Conservation (phyloP, 805 yeast species). For the Scheffersomyces ergatensis region DNA sequence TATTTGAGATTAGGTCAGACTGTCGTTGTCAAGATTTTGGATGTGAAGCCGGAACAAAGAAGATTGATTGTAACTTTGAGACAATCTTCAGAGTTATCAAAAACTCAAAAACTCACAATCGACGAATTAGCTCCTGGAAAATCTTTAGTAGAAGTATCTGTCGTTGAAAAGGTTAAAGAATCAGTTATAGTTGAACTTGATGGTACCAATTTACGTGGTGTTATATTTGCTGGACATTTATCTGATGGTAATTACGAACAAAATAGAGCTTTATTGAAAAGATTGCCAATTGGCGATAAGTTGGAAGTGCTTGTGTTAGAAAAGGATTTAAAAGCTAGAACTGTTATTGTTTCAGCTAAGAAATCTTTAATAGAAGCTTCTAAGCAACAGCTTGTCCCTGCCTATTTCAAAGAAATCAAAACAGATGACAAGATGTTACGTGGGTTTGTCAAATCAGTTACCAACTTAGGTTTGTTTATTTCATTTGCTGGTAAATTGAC, state of each 20-base stretch:
- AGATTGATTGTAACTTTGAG: slow-evolving; percentile 74
- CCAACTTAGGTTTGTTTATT: slow-evolving; percentile 80
- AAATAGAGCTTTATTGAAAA: slow-evolving; percentile 63
- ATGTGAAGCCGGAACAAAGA: slow-evolving; percentile 49
- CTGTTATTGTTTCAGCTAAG: slow-evolving; percentile 64
- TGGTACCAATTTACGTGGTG: slow-evolving; percentile 56
- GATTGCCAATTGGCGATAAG: slow-evolving; percentile 58
- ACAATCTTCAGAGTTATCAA: slow-evolving; percentile 52
- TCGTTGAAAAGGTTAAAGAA: slow-evolving; percentile 76
- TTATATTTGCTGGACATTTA: slow-evolving; percentile 69
- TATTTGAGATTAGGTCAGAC: slow-evolving; percentile 84
- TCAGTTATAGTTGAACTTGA: slow-evolving; percentile 65
- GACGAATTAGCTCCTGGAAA: slow-evolving; percentile 56
- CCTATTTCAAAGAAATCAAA: slow-evolving; percentile 54
- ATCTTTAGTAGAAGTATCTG: slow-evolving; percentile 53
- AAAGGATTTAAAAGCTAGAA: slow-evolving; percentile 58
- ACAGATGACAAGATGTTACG: slow-evolving; percentile 43
- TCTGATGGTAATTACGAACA: slow-evolving; percentile 76
- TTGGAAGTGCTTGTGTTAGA: slow-evolving; percentile 66
- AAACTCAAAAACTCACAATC: slow-evolving; percentile 45
- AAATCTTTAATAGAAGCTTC: slow-evolving; percentile 67
- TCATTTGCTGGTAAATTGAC: slow-evolving; percentile 76
- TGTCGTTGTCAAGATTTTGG: slow-evolving; percentile 61
- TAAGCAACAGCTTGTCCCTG: slow-evolving; percentile 51
- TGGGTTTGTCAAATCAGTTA: slow-evolving; percentile 78